Evolutionary conservation across 179 eudicot genomes (phyloP), one percentile per base, ranked within the genome.

Genomic region (Silene vulgaris): DNA sequence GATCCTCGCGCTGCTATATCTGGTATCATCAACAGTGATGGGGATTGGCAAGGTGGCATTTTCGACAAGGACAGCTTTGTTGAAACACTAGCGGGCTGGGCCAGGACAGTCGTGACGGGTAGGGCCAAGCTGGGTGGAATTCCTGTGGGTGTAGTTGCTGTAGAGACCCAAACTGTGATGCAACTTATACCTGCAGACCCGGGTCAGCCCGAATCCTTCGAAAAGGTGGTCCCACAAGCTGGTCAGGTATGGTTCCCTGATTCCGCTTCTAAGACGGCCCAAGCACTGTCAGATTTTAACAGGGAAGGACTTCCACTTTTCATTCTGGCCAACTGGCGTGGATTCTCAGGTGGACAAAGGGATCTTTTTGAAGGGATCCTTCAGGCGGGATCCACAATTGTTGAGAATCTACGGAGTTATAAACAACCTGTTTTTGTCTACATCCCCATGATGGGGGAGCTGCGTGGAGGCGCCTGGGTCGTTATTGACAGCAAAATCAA

Each of bases 171-270:
- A 75, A 96, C 99, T 8, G 90, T 96, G 83, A 93, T 88, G 97
- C 99, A 96, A 85, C 80, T 90, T 7, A 91, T 96, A 70, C 99
- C 99, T 5, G 99, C 99, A 0, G 99, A 96, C 73, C 99, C 99
- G 0, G 99, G 99, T 62, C 98, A 96, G 84, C 93, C 88, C 4
- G 99, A 96, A 74, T 96, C 99, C 7, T 93, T 86, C 9, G 99
- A 96, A 77, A 80, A 97, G 79, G 90, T 93, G 17, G 98, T 93
- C 7, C 99, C 98, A 11, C 99, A 96, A 88, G 99, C 99, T 0
- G 99, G 99, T 61, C 99, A 96, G 79, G 99, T 96, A 0, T 96
- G 99, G 99, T 96, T 96, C 79, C 99, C 99, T 0, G 99, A 96
- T 79, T 96, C 99, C 9, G 99, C 99, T n/a, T 80, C 84, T 0